Percentiles rank a stretch among this genome's conserved stretches.
Evolutionary conservation across 106 monocot genomes (phyloP).

Genomic region (Phalaenopsis equestris): DNA sequence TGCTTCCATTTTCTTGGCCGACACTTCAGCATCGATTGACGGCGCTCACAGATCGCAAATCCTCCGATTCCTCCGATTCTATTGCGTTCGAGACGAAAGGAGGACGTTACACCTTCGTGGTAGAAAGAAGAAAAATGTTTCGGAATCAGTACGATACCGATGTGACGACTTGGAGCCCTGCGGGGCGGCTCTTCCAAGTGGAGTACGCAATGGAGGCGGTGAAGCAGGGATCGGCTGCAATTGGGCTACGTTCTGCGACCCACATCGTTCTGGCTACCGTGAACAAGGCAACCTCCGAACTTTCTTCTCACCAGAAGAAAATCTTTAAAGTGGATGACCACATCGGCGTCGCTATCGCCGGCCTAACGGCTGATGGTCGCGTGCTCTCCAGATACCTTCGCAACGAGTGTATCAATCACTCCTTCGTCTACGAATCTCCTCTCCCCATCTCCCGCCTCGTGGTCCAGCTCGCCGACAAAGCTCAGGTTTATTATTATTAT

Average conservation of each 20-base stretch:
- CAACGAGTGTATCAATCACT: slow-evolving; percentile 91
- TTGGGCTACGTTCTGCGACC: slow-evolving; percentile 70
- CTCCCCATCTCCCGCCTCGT: slow-evolving; percentile 75
- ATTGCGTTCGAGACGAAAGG: too few species aligned
- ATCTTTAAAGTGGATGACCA: slow-evolving; percentile 91
- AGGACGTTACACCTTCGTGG: too few species aligned
- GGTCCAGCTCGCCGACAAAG: slow-evolving; percentile 89
- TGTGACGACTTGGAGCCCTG: slow-evolving; percentile 94
- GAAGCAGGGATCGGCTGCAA: slow-evolving; percentile 71
- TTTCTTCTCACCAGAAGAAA: slow-evolving; percentile 89
- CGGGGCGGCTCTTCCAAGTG: slow-evolving; percentile 92
- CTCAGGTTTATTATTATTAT: slow-evolving; percentile 48
- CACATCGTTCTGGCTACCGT: slow-evolving; percentile 80
- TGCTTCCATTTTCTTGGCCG: too few species aligned
- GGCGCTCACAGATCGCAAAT: too few species aligned
- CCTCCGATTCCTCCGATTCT: too few species aligned
- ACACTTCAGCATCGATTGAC: too few species aligned
- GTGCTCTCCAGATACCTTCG: slow-evolving; percentile 74
- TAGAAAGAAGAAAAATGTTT: slow-evolving; percentile 43
- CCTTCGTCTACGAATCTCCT: slow-evolving; percentile 82
- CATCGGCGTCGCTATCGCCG: slow-evolving; percentile 88
- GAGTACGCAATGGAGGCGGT: slow-evolving; percentile 99
- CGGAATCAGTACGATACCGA: slow-evolving; percentile 98
- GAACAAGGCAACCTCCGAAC: slow-evolving; percentile 87
- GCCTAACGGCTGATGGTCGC: slow-evolving; percentile 84